phyloP scores from a whole-genome alignment of 2,329 filamentous ascomycete species.

The Monosporascus ibericus region DNA sequence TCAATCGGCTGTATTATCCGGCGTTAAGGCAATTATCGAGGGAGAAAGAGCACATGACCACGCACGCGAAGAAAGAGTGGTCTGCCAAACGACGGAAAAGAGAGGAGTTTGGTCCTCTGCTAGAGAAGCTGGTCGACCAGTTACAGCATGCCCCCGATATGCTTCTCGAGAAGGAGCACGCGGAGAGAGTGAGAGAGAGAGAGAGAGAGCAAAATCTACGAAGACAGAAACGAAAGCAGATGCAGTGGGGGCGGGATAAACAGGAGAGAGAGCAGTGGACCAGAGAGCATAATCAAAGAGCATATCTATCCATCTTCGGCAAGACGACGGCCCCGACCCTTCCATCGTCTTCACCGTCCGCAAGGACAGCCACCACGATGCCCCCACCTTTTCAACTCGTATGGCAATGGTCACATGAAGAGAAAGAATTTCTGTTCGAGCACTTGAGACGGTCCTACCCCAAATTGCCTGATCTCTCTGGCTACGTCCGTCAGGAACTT shows the following conservation, averaged over 20 bases:
- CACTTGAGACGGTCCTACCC: conserved; percentile 21
- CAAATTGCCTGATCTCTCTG: conserved; percentile 12
- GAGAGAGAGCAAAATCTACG: conserved; percentile 4
- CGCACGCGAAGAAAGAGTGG: conserved; percentile 2
- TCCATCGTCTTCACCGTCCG: conserved; percentile 6
- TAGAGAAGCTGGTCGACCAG: conserved; percentile 9
- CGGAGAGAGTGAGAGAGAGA: conserved; percentile 1
- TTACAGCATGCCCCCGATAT: conserved; percentile 12
- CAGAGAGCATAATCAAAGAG: conserved; percentile 16
- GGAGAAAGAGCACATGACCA: background rate
- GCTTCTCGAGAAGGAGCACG: conserved; percentile 11
- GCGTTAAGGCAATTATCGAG: conserved; percentile 9
- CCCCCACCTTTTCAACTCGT: background rate
- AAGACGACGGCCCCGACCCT: conserved; percentile 7
- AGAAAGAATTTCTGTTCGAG: conserved; percentile 17
- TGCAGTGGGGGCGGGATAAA: conserved; percentile 8
- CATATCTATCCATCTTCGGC: conserved; percentile 13
- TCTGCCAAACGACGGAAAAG: conserved; percentile 3
- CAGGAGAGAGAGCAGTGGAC: conserved; percentile 6
- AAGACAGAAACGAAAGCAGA: conserved; percentile 10
- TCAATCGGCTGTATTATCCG: conserved; percentile 13
- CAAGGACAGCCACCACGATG: conserved; percentile 3
- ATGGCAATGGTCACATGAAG: conserved; percentile 19
- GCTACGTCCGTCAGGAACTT: conserved; percentile 11
- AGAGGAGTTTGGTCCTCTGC: conserved; percentile 11